phyloP scores from a whole-genome alignment of 1,284 basidiomycete species.

The Coniferiporia weirii region DNA sequence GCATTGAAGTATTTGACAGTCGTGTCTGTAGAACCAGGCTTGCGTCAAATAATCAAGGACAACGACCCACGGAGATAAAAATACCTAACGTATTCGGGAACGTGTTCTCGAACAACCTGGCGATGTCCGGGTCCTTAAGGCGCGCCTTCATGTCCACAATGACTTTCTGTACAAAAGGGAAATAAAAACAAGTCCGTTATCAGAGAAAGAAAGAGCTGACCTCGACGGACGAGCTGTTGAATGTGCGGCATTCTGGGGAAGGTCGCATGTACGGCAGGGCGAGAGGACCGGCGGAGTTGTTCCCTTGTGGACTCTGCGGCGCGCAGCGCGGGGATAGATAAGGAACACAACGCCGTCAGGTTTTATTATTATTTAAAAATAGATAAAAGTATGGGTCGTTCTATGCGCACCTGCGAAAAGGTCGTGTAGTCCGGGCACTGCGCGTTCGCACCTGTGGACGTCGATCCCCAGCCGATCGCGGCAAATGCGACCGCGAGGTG shows the following conservation, averaged over 20 bases:
- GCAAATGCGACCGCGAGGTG: not conserved
- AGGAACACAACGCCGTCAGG: not conserved
- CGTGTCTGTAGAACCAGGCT: constrained; percentile 43
- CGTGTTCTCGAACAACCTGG: constrained; percentile 70
- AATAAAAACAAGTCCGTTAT: not conserved
- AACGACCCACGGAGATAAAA: constrained; percentile 19
- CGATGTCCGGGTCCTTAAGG: constrained; percentile 68
- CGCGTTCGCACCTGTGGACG: not conserved
- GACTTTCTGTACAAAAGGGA: constrained; percentile 43
- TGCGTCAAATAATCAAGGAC: not conserved
- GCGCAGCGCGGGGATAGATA: not conserved
- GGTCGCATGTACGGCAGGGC: constrained; percentile 68
- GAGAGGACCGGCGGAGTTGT: constrained; percentile 53
- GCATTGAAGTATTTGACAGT: constrained; percentile 67
- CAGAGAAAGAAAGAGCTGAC: constrained; percentile 30
- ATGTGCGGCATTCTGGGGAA: constrained; percentile 59
- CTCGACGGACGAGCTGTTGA: constrained; percentile 68
- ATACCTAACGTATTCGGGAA: constrained; percentile 72
- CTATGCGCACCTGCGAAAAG: constrained; percentile 43
- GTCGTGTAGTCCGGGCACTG: constrained; percentile 57
- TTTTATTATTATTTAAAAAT: no score
- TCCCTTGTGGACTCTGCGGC: constrained; percentile 50
- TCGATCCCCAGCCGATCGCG: not conserved
- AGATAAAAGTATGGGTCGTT: not conserved
- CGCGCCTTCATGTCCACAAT: constrained; percentile 63